These are phyloP conservation scores for Candida golubevii DNA, from an alignment of 805 yeast genomes.

Conservation along the genomic window DNA sequence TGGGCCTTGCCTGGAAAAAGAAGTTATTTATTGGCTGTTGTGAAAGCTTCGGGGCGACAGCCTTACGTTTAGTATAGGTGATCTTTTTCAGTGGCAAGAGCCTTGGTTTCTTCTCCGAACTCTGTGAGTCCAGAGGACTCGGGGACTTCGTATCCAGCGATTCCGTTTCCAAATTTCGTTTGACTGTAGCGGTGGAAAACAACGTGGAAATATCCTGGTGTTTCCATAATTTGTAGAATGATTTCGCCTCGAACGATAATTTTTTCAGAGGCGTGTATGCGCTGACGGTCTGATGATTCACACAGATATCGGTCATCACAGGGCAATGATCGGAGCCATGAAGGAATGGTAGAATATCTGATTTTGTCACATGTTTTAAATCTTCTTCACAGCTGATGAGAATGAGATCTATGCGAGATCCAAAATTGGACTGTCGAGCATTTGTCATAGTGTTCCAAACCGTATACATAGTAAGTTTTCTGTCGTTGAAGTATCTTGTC, in stretches of 20 bases:
- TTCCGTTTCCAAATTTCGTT: conserved; percentile 3
- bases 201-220: conserved; percentile 32
- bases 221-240: conserved; percentile 19
- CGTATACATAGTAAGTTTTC: conserved; percentile 67
- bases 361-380: conserved; percentile 27
- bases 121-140: not conserved
- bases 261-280: conserved; percentile 1
- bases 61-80: conserved; percentile 5
- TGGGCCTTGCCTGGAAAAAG: conserved; percentile 14
- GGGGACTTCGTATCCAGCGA: conserved; percentile 1
- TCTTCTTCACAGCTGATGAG: conserved; percentile 42
- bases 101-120: not conserved
- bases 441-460: conserved; percentile 86
- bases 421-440: conserved; percentile 76
- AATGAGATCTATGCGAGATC: conserved; percentile 83
- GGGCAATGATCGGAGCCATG: conserved; percentile 97
- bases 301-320: conserved; percentile 61
- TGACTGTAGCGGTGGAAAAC: conserved; percentile 17
- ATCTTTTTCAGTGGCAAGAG: not conserved
- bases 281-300: conserved; percentile 5
- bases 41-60: not conserved
- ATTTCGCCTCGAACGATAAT: conserved; percentile 21
- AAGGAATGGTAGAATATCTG: conserved; percentile 63
- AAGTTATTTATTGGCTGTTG: conserved; percentile 26
- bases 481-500: conserved; percentile 52